Conservation (phyloP, 805 yeast species). For the Cyberlindnera euphorbiiphila region DNA sequence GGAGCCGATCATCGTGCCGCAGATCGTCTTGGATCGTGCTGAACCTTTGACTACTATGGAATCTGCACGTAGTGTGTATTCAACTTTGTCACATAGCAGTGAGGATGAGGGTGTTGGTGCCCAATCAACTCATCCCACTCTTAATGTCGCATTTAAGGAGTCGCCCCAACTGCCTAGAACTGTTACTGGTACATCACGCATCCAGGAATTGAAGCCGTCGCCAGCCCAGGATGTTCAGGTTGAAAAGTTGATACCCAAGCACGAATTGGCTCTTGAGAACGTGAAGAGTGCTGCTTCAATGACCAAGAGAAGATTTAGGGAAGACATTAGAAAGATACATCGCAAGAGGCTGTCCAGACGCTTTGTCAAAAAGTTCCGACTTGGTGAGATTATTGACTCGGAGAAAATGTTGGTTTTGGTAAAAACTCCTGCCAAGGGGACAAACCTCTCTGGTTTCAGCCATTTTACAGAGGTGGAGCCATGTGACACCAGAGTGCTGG, state of each 20-base stretch:
- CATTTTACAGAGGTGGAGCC: conserved; percentile 46
- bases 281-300: conserved; percentile 25
- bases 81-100: too few relatives aligned
- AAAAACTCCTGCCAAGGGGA: conserved; percentile 31
- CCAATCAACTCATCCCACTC: not conserved
- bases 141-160: conserved; percentile 3
- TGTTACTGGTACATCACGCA: not conserved
- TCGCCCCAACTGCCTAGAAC: not conserved
- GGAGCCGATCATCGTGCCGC: too few relatives aligned
- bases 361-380: conserved; percentile 33
- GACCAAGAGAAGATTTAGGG: conserved; percentile 17
- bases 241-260: conserved; percentile 17
- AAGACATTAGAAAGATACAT: conserved; percentile 15
- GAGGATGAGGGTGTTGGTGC: not conserved
- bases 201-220: conserved; percentile 9
- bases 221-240: conserved; percentile 5
- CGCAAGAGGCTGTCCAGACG: conserved; percentile 22
- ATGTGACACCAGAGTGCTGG: conserved; percentile 52
- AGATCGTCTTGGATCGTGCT: not conserved
- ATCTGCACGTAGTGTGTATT: too few relatives aligned
- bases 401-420: conserved; percentile 70
- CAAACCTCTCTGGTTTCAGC: conserved; percentile 27
- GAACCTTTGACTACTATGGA: not conserved
- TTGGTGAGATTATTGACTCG: conserved; percentile 61
- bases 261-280: conserved; percentile 19